phyloP scores from a whole-genome alignment of 2,329 filamentous ascomycete species.

The Allantophomopsis lycopodina region DNA sequence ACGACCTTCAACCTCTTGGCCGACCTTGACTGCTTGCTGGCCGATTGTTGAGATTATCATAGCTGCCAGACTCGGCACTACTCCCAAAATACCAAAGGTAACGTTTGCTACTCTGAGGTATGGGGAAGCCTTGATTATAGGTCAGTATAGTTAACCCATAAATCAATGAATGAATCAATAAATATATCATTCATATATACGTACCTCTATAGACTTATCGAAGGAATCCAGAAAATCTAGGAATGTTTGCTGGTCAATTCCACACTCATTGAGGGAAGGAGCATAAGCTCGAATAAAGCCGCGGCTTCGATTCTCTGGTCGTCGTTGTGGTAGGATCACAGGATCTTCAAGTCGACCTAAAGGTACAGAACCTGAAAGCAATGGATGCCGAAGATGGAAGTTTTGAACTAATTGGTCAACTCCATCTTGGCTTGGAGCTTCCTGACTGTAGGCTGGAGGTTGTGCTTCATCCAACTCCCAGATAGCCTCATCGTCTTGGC shows the following conservation, averaged over 20 bases:
- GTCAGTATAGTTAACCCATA: too few species aligned
- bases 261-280: conserved; percentile 27
- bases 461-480: conserved; percentile 14
- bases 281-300: conserved; percentile 39
- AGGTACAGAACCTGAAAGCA: background rate
- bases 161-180: too few species aligned
- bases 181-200: too few species aligned
- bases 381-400: conserved; percentile 8
- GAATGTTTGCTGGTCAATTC: conserved; percentile 33
- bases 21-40: conserved; percentile 25
- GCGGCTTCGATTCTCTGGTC: conserved; percentile 29
- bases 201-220: conserved; percentile 20
- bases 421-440: conserved; percentile 1
- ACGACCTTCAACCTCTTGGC: conserved; percentile 17
- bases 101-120: conserved; percentile 27
- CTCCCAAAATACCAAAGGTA: conserved; percentile 22
- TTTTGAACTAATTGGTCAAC: conserved; percentile 4
- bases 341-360: conserved; percentile 16
- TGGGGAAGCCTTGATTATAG: conserved; percentile 9
- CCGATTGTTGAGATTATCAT: conserved; percentile 28
- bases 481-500: conserved; percentile 9
- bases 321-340: conserved; percentile 36
- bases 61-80: conserved; percentile 24
- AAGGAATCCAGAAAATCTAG: conserved; percentile 33
- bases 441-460: background rate